Conservation (phyloP, 202 grass and related monocot species). For the Alloteropsis angusta region DNA sequence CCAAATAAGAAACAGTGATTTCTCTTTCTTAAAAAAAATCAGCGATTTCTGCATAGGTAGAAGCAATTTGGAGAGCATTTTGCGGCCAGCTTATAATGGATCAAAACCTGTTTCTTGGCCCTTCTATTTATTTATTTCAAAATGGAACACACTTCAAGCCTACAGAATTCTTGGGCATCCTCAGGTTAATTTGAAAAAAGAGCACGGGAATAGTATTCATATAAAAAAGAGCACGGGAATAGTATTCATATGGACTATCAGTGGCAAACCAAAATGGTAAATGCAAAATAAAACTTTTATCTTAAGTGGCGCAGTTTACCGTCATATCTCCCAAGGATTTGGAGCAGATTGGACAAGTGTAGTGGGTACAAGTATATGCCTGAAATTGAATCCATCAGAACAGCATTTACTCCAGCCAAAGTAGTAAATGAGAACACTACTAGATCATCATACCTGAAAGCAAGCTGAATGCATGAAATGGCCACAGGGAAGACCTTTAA, state of each 20-base stretch:
- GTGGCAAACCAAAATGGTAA: neutral
- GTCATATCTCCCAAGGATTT: slow-evolving; percentile 99
- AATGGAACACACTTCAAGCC: neutral
- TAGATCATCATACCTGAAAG: slow-evolving; percentile 57
- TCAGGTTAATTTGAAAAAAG: neutral
- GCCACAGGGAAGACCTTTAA: slow-evolving; percentile 80
- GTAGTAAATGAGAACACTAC: neutral
- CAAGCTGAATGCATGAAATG: slow-evolving; percentile 99
- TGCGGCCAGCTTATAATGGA: neutral
- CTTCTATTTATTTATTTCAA: neutral
- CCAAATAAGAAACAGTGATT: neutral
- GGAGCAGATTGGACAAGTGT: slow-evolving; percentile 90
- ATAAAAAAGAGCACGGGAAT: neutral
- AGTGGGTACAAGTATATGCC: slow-evolving; percentile 97
- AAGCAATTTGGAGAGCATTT: neutral
- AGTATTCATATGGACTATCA: neutral
- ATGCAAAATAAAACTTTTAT: neutral
- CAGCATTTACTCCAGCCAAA: neutral
- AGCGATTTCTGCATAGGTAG: neutral
- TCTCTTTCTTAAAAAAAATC: neutral
- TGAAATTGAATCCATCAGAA: slow-evolving; percentile 28
- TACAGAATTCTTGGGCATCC: neutral
- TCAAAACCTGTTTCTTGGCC: neutral
- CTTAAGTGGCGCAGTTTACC: slow-evolving; percentile 32
- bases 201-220: neutral